These are phyloP conservation scores for Amaranthus palmeri DNA, from an alignment of 148 eudicot genomes.

Conservation along the genomic window DNA sequence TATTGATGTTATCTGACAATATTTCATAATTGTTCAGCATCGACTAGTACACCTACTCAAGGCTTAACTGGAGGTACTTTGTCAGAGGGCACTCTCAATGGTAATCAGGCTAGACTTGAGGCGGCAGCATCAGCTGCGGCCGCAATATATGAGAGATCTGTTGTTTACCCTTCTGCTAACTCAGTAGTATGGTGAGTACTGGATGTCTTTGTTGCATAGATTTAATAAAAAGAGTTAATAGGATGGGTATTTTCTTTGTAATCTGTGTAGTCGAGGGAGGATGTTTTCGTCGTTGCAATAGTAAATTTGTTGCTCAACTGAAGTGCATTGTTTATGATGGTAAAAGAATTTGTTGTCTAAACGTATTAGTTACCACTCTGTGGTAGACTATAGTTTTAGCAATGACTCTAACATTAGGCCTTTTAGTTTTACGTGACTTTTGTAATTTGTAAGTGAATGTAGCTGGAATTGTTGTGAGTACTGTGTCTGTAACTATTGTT, in stretches of 20 bases:
- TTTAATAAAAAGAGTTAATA: neutral
- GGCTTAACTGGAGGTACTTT: conserved; percentile 37
- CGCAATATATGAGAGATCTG: conserved; percentile 73
- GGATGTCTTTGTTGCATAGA: neutral
- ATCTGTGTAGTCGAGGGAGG: neutral
- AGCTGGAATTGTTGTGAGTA: neutral
- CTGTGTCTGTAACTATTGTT: neutral
- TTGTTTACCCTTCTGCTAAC: conserved; percentile 75
- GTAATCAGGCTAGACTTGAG: conserved; percentile 65
- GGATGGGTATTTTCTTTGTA: neutral
- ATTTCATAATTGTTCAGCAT: conserved; percentile 21
- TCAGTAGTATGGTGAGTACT: conserved; percentile 55
- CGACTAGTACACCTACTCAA: conserved; percentile 48
- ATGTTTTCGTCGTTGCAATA: neutral
- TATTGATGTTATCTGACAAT: neutral
- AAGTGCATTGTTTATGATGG: neutral
- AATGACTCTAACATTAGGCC: neutral
- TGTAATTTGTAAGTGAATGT: neutral
- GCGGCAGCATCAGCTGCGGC: conserved; percentile 98
- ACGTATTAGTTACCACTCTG: neutral
- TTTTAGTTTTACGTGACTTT: neutral
- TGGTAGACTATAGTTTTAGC: neutral
- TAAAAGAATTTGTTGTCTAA: neutral
- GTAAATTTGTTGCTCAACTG: neutral
- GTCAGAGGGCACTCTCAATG: conserved; percentile 35